phyloP scores from a whole-genome alignment of 179 eudicot genomes.

The Beta macrorhiza region DNA sequence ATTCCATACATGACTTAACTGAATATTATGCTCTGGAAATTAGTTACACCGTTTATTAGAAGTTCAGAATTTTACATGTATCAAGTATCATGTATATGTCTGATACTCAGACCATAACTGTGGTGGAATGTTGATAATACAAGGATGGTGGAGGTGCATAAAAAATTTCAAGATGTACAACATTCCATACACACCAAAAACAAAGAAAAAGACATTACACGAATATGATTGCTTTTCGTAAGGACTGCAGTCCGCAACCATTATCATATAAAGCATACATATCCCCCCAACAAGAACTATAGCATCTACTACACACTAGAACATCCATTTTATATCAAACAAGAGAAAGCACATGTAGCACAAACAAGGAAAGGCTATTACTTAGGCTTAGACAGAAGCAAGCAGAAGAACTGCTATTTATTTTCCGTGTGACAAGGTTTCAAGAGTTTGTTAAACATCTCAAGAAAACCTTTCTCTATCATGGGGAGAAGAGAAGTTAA shows the following conservation, averaged over 20 bases:
- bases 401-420: neutral
- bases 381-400: neutral
- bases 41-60: too few species aligned
- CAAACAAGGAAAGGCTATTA: neutral
- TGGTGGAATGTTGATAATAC: too few species aligned
- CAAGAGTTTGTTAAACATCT: neutral
- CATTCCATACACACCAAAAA: too few species aligned
- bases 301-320: neutral
- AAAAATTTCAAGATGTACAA: neutral
- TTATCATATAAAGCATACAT: neutral
- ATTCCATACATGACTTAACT: too few species aligned
- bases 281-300: neutral
- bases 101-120: too few species aligned
- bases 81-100: too few species aligned
- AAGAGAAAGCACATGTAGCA: neutral
- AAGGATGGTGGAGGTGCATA: too few species aligned
- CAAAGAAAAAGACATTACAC: too few species aligned
- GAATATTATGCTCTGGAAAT: too few species aligned
- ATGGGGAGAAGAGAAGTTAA: conserved; percentile 73
- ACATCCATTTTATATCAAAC: neutral
- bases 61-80: too few species aligned
- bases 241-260: too few species aligned
- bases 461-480: conserved; percentile 58
- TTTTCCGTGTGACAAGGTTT: neutral
- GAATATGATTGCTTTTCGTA: too few species aligned